Evolutionary conservation across 192 early-diverging fungal genomes (phyloP).

Genomic region (Chytriomyces sp.): DNA sequence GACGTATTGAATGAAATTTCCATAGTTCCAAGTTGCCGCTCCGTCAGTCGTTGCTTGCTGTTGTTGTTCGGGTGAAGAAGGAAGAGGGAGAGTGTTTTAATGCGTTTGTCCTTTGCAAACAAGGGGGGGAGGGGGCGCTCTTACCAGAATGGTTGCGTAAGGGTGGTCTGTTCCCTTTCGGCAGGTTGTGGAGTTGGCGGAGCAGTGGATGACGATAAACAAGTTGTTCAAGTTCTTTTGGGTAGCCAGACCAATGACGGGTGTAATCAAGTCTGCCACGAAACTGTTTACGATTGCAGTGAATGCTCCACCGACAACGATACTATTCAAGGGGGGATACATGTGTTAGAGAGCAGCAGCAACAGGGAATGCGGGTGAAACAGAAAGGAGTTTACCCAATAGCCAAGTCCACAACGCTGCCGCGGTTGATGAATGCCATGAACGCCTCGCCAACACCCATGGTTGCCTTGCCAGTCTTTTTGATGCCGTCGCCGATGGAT

Average conservation of each 20-base stretch:
- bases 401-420: neutral
- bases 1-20: conserved; percentile 66
- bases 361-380: too few species aligned
- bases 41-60: too few species aligned
- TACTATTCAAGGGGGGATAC: conserved; percentile 23
- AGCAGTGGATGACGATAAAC: conserved; percentile 24
- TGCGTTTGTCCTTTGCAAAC: too few species aligned
- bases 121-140: too few species aligned
- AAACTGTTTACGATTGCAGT: conserved; percentile 50
- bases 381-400: neutral
- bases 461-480: neutral
- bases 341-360: too few species aligned
- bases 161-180: conserved; percentile 5
- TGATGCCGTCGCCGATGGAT: neutral
- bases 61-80: neutral
- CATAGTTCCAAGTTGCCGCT: conserved; percentile 45
- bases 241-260: conserved; percentile 63
- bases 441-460: conserved; percentile 28
- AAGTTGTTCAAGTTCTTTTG: conserved; percentile 45
- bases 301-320: conserved; percentile 73
- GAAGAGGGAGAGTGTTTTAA: neutral
- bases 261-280: conserved; percentile 61
- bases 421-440: conserved; percentile 7
- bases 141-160: conserved; percentile 15
- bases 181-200: neutral